phyloP scores from a whole-genome alignment of 2,329 filamentous ascomycete species.

The Colletotrichum spaethianum region DNA sequence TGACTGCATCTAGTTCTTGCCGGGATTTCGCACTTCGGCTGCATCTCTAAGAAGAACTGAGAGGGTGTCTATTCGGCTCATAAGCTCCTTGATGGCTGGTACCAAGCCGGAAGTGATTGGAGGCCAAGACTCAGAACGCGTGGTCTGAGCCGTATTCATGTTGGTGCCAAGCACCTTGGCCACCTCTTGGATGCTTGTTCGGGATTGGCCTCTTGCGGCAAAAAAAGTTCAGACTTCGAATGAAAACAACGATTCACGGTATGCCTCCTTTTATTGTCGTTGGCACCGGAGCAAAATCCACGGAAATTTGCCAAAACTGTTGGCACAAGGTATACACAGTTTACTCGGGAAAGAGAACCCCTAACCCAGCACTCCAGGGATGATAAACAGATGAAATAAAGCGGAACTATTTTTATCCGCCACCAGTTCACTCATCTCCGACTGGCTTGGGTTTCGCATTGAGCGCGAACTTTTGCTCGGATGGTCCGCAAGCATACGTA shows the following conservation, averaged over 20 bases:
- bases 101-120: constrained; percentile 25
- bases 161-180: constrained; percentile 18
- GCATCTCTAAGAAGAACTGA: background rate
- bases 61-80: background rate
- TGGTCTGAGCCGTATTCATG: constrained; percentile 19
- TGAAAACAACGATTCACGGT: background rate
- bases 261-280: background rate
- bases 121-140: constrained; percentile 11
- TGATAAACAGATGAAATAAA: background rate
- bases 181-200: constrained; percentile 11
- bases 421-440: too few relatives aligned
- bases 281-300: background rate
- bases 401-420: too few relatives aligned
- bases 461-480: background rate
- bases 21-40: background rate
- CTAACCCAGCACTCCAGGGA: background rate
- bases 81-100: constrained; percentile 21
- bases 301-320: background rate
- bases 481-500: background rate
- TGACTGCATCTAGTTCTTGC: background rate
- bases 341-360: background rate
- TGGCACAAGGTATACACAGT: background rate
- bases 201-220: background rate
- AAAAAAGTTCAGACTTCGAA: background rate
- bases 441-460: too few relatives aligned